phyloP scores from a whole-genome alignment of 768 basidiomycete genomes.

The Mycena olivaceomarginata region DNA sequence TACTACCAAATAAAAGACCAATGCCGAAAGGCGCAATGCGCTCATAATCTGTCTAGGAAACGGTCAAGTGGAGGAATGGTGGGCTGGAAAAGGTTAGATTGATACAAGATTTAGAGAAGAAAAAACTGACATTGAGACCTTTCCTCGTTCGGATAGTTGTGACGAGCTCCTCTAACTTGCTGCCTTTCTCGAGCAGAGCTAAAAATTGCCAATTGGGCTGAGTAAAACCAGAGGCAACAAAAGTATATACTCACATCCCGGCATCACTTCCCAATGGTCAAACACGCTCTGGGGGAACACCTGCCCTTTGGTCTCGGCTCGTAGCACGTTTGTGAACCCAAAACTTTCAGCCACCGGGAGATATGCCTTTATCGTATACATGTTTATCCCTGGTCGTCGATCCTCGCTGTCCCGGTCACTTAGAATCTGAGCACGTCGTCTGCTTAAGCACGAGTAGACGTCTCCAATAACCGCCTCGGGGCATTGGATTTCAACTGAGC shows the following conservation, averaged over 20 bases:
- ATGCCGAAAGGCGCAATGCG: too few species aligned
- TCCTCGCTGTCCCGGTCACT: conserved; percentile 77
- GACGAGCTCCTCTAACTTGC: conserved; percentile 92
- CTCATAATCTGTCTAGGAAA: too few species aligned
- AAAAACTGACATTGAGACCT: conserved; percentile 86
- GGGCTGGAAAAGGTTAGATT: too few species aligned
- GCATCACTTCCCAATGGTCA: conserved; percentile 94
- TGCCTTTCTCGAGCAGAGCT: conserved; percentile 92
- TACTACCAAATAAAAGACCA: too few species aligned
- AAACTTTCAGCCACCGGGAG: conserved; percentile 94
- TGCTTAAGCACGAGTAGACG: conserved; percentile 95
- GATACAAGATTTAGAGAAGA: background rate
- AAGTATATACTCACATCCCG: conserved; percentile 73
- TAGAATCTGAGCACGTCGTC: conserved; percentile 98
- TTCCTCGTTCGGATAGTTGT: conserved; percentile 91
- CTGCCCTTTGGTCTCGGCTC: conserved; percentile 94
- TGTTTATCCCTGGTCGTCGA: conserved; percentile 97
- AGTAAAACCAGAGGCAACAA: background rate
- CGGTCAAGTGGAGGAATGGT: too few species aligned
- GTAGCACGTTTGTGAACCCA: conserved; percentile 97
- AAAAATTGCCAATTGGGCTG: conserved; percentile 18
- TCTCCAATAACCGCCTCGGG: conserved; percentile 98
- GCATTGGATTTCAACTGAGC: conserved; percentile 95
- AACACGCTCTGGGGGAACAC: conserved; percentile 98
- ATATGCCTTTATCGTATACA: conserved; percentile 99